These are phyloP conservation scores for Leptodontidium sp. DNA, from an alignment of 2,329 filamentous ascomycete genomes.

Conservation along the genomic window DNA sequence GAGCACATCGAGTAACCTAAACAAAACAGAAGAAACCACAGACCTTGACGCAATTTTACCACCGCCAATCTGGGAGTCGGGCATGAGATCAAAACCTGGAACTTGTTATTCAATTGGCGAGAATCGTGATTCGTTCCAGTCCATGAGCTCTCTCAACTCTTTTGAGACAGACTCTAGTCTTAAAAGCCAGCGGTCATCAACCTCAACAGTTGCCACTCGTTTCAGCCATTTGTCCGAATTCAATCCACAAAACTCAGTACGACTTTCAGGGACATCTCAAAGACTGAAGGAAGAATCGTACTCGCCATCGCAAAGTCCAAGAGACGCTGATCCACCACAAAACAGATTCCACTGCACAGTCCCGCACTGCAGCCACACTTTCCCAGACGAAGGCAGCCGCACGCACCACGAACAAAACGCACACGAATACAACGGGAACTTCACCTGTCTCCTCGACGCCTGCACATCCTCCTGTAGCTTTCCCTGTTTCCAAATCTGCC, in stretches of 20 bases:
- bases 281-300: neutral
- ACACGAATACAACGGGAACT: neutral
- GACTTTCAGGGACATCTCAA: neutral
- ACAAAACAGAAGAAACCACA: neutral
- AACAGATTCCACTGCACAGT: neutral
- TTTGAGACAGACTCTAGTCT: conserved; percentile 3
- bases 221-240: conserved; percentile 12
- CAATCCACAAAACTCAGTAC: neutral
- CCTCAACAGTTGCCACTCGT: conserved; percentile 16
- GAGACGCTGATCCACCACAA: neutral
- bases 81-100: neutral
- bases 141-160: conserved; percentile 16
- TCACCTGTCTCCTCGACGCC: conserved; percentile 23
- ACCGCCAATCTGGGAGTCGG: neutral
- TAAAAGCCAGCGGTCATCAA: conserved; percentile 19
- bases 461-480: conserved; percentile 23
- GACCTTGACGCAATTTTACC: neutral
- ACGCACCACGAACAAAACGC: neutral
- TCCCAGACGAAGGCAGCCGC: neutral
- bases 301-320: neutral
- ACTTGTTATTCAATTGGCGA: neutral
- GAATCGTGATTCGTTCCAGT: conserved; percentile 20
- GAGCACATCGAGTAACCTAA: neutral
- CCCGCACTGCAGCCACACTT: neutral
- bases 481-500: conserved; percentile 19